A percentile compares a stretch with the other conserved stretches of the same genome.
These are phyloP conservation scores for Penicillium sp. DNA, from an alignment of 2,329 filamentous ascomycete species.

Conservation along the genomic window DNA sequence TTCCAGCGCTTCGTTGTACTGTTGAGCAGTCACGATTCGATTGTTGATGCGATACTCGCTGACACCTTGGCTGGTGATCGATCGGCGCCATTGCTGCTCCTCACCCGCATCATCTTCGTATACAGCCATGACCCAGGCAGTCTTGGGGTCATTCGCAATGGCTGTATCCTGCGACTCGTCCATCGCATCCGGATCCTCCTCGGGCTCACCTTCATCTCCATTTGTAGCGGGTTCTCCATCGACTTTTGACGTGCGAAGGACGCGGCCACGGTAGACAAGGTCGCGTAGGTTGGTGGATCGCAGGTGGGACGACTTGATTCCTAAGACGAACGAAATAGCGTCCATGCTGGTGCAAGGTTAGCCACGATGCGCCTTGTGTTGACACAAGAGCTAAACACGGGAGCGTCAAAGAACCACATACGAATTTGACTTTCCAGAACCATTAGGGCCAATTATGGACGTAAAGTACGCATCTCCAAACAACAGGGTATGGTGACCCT, in stretches of 20 bases:
- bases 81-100: conserved; percentile 93
- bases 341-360: conserved; percentile 73
- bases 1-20: conserved; percentile 93
- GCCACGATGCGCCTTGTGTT: conserved; percentile 1
- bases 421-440: conserved; percentile 98
- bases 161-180: conserved; percentile 64
- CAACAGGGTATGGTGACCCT: conserved; percentile 89
- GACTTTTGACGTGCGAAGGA: conserved; percentile 88
- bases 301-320: conserved; percentile 97
- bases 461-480: conserved; percentile 99
- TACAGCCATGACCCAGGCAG: conserved; percentile 98
- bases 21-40: conserved; percentile 79
- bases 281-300: conserved; percentile 93
- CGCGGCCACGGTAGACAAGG: conserved; percentile 91
- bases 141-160: conserved; percentile 76
- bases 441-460: conserved; percentile 98
- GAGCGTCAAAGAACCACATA: conserved; percentile 52
- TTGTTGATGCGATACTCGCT: conserved; percentile 99
- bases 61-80: conserved; percentile 82
- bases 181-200: conserved; percentile 60
- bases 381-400: not conserved
- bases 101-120: conserved; percentile 97
- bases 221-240: conserved; percentile 72
- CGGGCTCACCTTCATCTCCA: conserved; percentile 64
- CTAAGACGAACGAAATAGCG: conserved; percentile 97